Evolutionary conservation across 805 yeast genomes (phyloP), one percentile per base, ranked within the genome.

Genomic region (Wickerhamomyces chambardii): DNA sequence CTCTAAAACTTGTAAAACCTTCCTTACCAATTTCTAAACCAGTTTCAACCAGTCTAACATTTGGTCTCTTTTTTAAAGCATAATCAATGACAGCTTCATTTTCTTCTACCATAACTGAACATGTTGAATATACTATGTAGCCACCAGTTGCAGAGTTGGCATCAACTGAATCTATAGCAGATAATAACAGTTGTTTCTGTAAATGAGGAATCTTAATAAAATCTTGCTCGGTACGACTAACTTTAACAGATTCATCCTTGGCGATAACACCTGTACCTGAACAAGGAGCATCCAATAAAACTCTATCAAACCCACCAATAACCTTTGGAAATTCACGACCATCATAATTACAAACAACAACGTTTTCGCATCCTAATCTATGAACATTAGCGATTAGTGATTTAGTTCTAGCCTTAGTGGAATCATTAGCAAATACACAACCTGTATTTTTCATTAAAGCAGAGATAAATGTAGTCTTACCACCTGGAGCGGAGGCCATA

Each of bases 401-500:
- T 66, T 90, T 90, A 24, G 97, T 90, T 66, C 99, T 81, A 17
- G 95, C 84, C 58, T 90, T 92, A 66, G 87, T 92, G 38, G 95
- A 80, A 64, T 92, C 99, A 60, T 92, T 92, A 36, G 99, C 99
- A 58, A 92, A 89, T 17, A 92, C 84, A 59, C 90, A 78, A 19
- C 99, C 99, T 1, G 98, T 92, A 61, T 92, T 92, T 56, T 92
- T 92, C 97, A 92, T 92, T 64, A 90, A 61, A 1, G 99, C 97
- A 27, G 95, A 77, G 35, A 90, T 75, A 57, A 86, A 89, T 2
- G 98, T 90, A 16, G 97, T 86, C 57, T 90, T 90, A 63, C 98
- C 98, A 66, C 98, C 98, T 45, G 98, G 98, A 21, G 98, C 97
- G 41, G 98, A 95, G 32, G 98, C 97, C 99, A 92, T 92, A 64